Percentiles rank a stretch among this genome's conserved stretches.
Conservation (phyloP, 2,329 filamentous ascomycete species). For the Aspergillus brunneoviolaceus region DNA sequence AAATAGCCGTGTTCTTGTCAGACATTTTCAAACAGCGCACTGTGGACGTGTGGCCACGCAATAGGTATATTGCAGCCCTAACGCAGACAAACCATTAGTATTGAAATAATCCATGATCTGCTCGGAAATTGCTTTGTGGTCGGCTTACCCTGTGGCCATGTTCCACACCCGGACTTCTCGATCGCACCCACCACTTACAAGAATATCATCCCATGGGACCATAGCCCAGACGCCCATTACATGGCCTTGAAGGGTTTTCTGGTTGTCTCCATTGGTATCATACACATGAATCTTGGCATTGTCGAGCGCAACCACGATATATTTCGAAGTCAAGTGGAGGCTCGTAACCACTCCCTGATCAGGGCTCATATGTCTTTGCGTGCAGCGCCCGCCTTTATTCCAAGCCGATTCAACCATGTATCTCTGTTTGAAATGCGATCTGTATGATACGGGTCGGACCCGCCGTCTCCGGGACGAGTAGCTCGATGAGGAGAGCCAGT, state of each 20-base stretch:
- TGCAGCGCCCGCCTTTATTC: conserved; percentile 84
- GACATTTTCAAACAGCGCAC: conserved; percentile 98
- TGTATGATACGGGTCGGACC: conserved; percentile 76
- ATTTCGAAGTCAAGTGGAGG: conserved; percentile 87
- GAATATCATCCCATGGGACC: conserved; percentile 93
- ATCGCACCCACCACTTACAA: conserved; percentile 96
- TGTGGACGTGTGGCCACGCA: conserved; percentile 94
- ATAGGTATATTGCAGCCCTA: conserved; percentile 73
- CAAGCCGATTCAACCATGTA: conserved; percentile 97
- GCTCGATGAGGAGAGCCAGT: conserved; percentile 33
- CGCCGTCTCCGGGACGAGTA: conserved; percentile 45
- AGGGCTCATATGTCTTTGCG: conserved; percentile 84
- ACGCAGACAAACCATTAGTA: conserved; percentile 16
- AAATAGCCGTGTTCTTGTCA: conserved; percentile 89
- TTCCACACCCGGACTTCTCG: conserved; percentile 97
- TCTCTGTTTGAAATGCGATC: conserved; percentile 95
- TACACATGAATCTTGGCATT: conserved; percentile 99
- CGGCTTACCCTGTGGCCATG: conserved; percentile 76
- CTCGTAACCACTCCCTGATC: conserved; percentile 97
- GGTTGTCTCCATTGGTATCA: conserved; percentile 81
- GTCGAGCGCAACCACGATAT: conserved; percentile 95
- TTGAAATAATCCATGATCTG: not conserved
- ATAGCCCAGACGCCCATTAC: conserved; percentile 99
- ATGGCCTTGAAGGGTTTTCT: conserved; percentile 88
- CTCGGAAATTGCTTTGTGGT: conserved; percentile 5